These are phyloP conservation scores for Candida ipomoeae DNA, from an alignment of 805 yeast species.

Conservation along the genomic window DNA sequence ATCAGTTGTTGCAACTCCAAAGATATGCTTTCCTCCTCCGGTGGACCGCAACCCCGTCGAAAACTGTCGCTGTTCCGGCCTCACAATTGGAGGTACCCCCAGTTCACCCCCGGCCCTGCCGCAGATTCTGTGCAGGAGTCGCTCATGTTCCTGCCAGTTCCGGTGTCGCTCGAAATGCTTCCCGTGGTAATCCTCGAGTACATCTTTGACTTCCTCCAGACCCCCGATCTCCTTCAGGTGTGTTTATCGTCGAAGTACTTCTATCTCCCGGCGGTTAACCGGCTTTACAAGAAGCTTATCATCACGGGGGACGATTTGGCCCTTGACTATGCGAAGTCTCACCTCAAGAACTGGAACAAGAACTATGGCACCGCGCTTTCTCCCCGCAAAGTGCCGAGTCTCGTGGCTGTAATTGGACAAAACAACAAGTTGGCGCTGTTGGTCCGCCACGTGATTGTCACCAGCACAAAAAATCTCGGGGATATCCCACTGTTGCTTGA, in stretches of 20 bases:
- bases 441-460: conserved; percentile 9
- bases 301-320: conserved; percentile 15
- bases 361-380: conserved; percentile 15
- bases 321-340: conserved; percentile 8
- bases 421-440: conserved; percentile 13
- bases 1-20: not conserved
- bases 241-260: conserved; percentile 20
- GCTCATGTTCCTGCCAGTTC: too few species aligned
- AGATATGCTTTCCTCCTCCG: not conserved
- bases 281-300: conserved; percentile 22
- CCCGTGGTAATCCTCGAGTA: conserved; percentile 18
- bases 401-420: conserved; percentile 12
- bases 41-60: conserved; percentile 1
- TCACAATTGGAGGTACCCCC: conserved; percentile 11
- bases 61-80: conserved; percentile 13
- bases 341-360: conserved; percentile 20
- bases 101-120: not conserved
- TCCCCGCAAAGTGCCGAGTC: conserved; percentile 7
- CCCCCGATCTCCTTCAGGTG: conserved; percentile 21
- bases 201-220: conserved; percentile 20
- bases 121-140: not conserved
- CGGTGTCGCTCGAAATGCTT: conserved; percentile 17
- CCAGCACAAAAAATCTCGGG: not conserved
- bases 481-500: conserved; percentile 3
- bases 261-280: conserved; percentile 25